phyloP scores from a whole-genome alignment of 2,329 filamentous ascomycete genomes.

The Sclerotinia spermophila region DNA sequence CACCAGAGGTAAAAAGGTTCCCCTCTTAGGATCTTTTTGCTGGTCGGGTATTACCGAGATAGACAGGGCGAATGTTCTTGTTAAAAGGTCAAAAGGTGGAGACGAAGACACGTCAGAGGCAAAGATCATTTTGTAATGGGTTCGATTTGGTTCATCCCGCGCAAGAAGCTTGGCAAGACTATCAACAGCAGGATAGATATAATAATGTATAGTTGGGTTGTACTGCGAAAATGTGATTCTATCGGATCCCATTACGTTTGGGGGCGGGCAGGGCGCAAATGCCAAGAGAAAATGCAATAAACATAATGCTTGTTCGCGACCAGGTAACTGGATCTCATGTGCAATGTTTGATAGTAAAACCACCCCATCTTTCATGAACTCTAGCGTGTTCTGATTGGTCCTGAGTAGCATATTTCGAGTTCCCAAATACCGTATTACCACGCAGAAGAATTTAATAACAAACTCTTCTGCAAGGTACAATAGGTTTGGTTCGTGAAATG shows the following conservation, averaged over 20 bases:
- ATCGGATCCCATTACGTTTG: slow-evolving; percentile 51
- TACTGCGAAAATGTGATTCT: slow-evolving; percentile 75
- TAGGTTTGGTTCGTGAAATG: slow-evolving; percentile 79
- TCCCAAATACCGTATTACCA: slow-evolving; percentile 79
- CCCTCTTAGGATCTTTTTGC: slow-evolving; percentile 52
- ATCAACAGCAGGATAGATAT: slow-evolving; percentile 86
- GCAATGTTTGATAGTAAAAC: slow-evolving; percentile 87
- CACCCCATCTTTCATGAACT: slow-evolving; percentile 96
- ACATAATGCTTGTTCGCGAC: slow-evolving; percentile 81
- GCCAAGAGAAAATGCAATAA: slow-evolving; percentile 85
- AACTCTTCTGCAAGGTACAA: slow-evolving; percentile 67
- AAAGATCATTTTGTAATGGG: slow-evolving; percentile 80
- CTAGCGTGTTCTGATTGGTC: slow-evolving; percentile 78
- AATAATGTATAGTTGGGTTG: slow-evolving; percentile 76
- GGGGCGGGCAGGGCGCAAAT: slow-evolving; percentile 78
- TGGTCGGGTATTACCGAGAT: slow-evolving; percentile 82
- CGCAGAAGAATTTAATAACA: slow-evolving; percentile 79
- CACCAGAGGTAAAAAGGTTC: slow-evolving; percentile 61
- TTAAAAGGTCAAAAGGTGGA: slow-evolving; percentile 74
- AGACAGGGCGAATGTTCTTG: slow-evolving; percentile 79
- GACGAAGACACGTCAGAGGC: slow-evolving; percentile 62
- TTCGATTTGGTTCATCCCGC: slow-evolving; percentile 87
- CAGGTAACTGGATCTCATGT: slow-evolving; percentile 73
- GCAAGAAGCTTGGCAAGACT: slow-evolving; percentile 87
- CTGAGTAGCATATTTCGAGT: slow-evolving; percentile 84